A percentile compares a stretch with the other conserved stretches of the same genome.
Conservation (phyloP, 345 rosid species). For the Alliaria petiolata region DNA sequence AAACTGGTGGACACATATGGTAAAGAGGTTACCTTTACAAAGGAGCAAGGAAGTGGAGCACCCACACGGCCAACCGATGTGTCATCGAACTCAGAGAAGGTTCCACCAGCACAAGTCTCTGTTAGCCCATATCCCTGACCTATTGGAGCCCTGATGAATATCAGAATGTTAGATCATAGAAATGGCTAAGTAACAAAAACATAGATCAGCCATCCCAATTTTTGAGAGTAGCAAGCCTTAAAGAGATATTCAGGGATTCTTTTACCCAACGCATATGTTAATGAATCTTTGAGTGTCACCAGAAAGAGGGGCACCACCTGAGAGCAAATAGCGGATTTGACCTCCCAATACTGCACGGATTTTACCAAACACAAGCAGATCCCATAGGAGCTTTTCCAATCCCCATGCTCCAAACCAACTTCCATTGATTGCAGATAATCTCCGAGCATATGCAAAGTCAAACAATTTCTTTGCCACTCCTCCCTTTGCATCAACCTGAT, state of each 20-base stretch:
- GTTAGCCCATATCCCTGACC: conserved; percentile 99
- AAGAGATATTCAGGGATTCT: conserved; percentile 23
- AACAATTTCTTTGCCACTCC: conserved; percentile 76
- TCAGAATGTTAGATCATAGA: neutral
- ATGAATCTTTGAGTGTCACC: conserved; percentile 97
- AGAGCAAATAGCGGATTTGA: conserved; percentile 82
- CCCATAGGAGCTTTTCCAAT: conserved; percentile 76
- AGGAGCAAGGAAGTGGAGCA: conserved; percentile 92
- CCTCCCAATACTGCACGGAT: conserved; percentile 90
- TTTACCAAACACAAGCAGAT: conserved; percentile 78
- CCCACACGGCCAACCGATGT: conserved; percentile 97
- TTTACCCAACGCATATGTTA: conserved; percentile 95
- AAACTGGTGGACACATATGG: neutral
- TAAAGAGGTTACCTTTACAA: conserved; percentile 63
- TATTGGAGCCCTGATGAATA: conserved; percentile 77
- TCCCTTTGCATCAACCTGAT: conserved; percentile 83
- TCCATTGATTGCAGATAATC: conserved; percentile 91
- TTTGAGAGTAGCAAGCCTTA: conserved; percentile 3
- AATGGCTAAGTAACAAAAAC: neutral
- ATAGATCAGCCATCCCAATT: neutral
- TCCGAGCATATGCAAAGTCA: conserved; percentile 87
- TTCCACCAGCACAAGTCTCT: conserved; percentile 98
- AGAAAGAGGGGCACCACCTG: conserved; percentile 99
- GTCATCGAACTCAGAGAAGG: conserved; percentile 97
- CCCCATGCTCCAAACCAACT: conserved; percentile 99